Base-by-base conservation (phyloP, 345 rosid genomes). In the Conringia planisiliqua region DNA sequence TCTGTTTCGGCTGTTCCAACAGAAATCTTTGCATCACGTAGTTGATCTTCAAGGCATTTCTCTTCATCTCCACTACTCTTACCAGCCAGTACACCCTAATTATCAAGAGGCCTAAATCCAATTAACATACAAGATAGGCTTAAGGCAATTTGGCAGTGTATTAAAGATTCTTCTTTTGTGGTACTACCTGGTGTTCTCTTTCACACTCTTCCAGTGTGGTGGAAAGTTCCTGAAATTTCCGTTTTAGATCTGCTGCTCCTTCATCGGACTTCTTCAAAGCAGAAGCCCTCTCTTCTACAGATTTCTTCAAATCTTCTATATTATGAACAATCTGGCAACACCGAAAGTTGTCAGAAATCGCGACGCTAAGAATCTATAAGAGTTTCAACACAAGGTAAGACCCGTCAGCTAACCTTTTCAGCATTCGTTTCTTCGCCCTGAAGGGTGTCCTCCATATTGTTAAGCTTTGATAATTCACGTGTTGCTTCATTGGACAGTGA, bases 31-130 rank as follows among this genome's bases (percentile, higher is more conserved):
- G 99, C 97, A 82, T 92, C 99, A 57, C 77, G 87, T 61, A 95
- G 86, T 82, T 95, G 99, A 84, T 95, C 98, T 80, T 95, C 93
- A 63, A 95, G 90, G 85, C 99, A 95, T 80, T 95, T 95, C 70
- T 95, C 99, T 75, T 95, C 99, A 76, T 85, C 85, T 30, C 96
- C 97, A 77, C 85, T 89, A 80, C 96, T 92, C 80, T 95, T 95
- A 44, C 99, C 99, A 86, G 93, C 97, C 59, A 92, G 83, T 52
- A 95, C 86, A 36, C 98, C 99, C 98, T 95, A 71, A 61, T 36
- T 57, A 46, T 74, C 66, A 48, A 50, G 76, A 36, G 65, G 44
- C 29, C 69, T 70, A 63, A 64, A 43, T 40, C 17, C 27, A 50
- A 70, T 66, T 47, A 74, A 68, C 78, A 79, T 48, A 30, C 46